Base-by-base conservation (phyloP, 2,329 filamentous ascomycete species). In the Fusarium chaquense region DNA sequence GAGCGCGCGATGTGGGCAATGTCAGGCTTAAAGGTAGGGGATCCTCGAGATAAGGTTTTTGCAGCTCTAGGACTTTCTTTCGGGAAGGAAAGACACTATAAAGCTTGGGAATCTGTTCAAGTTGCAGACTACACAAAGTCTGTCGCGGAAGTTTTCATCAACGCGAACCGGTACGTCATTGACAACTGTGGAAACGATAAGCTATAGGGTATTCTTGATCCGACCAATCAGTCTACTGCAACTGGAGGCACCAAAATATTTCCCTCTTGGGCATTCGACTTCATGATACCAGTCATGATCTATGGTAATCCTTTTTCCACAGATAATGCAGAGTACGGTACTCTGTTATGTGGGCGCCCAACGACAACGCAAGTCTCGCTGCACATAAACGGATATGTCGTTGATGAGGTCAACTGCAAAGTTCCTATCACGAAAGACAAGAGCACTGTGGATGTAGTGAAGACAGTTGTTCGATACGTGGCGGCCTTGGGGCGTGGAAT, bases 1-100 rank as follows among this genome's bases (percentile, higher is more conserved):
- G n/a, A n/a, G n/a, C n/a, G n/a, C n/a, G n/a, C n/a, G n/a, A n/a
- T n/a, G 5, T 11, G 10, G 2, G 5, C 18, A 38, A 20, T 38
- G 10, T 20, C 36, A 6, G 7, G 3, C 6, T 38, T 13, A 0
- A 1, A 38, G 12, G 36, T 6, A 7, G 10, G 3, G 5, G 5
- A 38, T 20, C 36, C 10, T 12, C n/a, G 36, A 5, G 36, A 38
- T 5, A 38, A 38, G 11, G n/a, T 38, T 1, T 38, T 38, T 4
- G 11, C 36, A 13, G 36, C 36, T 13, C 7, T 38, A 0, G 36
- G 36, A 1, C 11, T 38, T 13, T 10, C 10, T 13, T 38, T 20
- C 3, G 36, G n/a, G 6, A 11, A 11, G 20, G 20, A 20, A 20
- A 20, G 20, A 20, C n/a, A n/a, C n/a, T n/a, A n/a, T n/a, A n/a